phyloP scores from a whole-genome alignment of 2,329 filamentous ascomycete genomes.

The Alternaria hordeiaustralica region DNA sequence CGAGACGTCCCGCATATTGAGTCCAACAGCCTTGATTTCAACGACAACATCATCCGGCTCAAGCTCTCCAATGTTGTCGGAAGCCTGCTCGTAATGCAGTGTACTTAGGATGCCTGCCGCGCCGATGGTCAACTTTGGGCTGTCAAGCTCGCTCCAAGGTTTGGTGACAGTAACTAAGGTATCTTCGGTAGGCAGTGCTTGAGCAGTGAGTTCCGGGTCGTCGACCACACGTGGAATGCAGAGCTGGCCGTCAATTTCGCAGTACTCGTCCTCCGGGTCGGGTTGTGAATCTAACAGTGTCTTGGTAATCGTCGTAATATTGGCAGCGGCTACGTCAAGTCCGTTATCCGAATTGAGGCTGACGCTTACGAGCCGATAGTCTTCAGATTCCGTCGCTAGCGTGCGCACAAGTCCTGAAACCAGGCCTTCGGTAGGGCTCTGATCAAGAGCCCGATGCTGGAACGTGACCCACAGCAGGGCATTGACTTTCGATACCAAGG shows the following conservation, averaged over 20 bases:
- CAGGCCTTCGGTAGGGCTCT: slow-evolving; percentile 11
- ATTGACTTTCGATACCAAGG: not conserved
- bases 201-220: slow-evolving; percentile 1
- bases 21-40: slow-evolving; percentile 19
- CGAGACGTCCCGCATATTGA: slow-evolving; percentile 27
- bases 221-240: slow-evolving; percentile 15
- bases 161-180: slow-evolving; percentile 16
- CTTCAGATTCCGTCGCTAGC: slow-evolving; percentile 15
- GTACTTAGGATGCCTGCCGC: slow-evolving; percentile 20
- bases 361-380: slow-evolving; percentile 15
- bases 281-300: not conserved
- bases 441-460: not conserved
- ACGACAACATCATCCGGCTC: slow-evolving; percentile 21
- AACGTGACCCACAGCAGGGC: slow-evolving; percentile 11
- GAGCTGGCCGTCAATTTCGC: slow-evolving; percentile 8
- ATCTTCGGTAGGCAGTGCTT: slow-evolving; percentile 1
- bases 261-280: slow-evolving; percentile 20
- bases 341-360: not conserved
- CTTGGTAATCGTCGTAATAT: slow-evolving; percentile 5
- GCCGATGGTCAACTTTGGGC: slow-evolving; percentile 14
- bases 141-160: slow-evolving; percentile 16
- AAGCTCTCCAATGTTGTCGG: not conserved
- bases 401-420: slow-evolving; percentile 18
- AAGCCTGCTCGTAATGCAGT: slow-evolving; percentile 19
- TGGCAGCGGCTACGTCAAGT: not conserved